A percentile compares a stretch with the other conserved stretches of the same genome.
phyloP scores from a whole-genome alignment of 306 rosid genomes.

The Vicia villosa region DNA sequence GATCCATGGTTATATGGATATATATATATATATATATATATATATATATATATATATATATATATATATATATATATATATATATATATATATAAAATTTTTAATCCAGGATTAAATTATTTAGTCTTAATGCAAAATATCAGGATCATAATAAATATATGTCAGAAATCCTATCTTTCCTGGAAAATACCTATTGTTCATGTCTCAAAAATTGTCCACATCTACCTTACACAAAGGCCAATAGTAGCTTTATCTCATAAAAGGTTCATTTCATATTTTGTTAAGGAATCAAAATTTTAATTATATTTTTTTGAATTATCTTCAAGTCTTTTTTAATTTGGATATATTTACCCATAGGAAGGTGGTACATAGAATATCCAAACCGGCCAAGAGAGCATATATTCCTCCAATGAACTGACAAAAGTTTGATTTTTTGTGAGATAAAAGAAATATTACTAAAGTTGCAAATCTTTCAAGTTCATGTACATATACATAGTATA shows the following conservation, averaged over 20 bases:
- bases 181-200: not conserved
- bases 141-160: too few relatives aligned
- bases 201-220: conserved; percentile 29
- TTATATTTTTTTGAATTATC: not conserved
- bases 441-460: conserved; percentile 3
- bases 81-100: too few relatives aligned
- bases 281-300: conserved; percentile 10
- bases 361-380: conserved; percentile 29
- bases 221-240: conserved; percentile 26
- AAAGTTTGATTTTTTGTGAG: conserved; percentile 28
- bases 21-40: too few relatives aligned
- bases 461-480: conserved; percentile 34
- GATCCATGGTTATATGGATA: too few relatives aligned
- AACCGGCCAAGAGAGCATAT: conserved; percentile 33
- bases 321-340: conserved; percentile 29
- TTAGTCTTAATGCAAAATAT: too few relatives aligned
- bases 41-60: too few relatives aligned
- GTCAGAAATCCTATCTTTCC: too few relatives aligned
- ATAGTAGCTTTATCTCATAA: conserved; percentile 5
- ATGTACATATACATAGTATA: conserved; percentile 34
- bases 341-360: conserved; percentile 8
- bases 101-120: too few relatives aligned
- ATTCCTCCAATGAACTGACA: conserved; percentile 29
- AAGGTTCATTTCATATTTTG: conserved; percentile 29
- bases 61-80: too few relatives aligned